These are phyloP conservation scores for Claviceps fusiformis DNA, from an alignment of 2,329 filamentous ascomycete species.

Conservation along the genomic window DNA sequence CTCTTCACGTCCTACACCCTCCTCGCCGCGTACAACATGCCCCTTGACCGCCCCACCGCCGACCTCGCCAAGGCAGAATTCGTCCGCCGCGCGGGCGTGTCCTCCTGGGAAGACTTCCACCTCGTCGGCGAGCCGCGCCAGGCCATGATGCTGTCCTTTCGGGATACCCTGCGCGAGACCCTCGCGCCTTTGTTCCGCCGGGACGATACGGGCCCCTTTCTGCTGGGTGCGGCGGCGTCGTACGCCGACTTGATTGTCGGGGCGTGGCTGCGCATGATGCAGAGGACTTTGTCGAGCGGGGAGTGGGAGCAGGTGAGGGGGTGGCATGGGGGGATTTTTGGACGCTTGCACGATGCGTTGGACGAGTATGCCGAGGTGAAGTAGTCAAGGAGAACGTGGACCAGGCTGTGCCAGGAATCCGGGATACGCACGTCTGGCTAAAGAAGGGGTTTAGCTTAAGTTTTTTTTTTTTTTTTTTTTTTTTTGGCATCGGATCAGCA, in stretches of 20 bases:
- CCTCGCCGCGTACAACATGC: conserved; percentile 28
- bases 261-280: conserved; percentile 38
- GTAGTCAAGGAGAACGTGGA: neutral
- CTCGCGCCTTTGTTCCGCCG: conserved; percentile 26
- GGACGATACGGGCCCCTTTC: conserved; percentile 30
- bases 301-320: conserved; percentile 33
- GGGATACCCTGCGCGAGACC: conserved; percentile 21
- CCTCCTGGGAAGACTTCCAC: conserved; percentile 30
- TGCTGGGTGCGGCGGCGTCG: conserved; percentile 28
- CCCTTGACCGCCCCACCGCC: conserved; percentile 35
- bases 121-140: conserved; percentile 25
- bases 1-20: conserved; percentile 33
- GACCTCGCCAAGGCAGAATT: conserved; percentile 33
- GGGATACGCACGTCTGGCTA: no score
- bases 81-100: conserved; percentile 28
- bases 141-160: conserved; percentile 25
- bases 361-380: conserved; percentile 18
- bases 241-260: conserved; percentile 47
- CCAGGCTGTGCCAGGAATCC: no score
- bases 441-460: no score
- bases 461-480: no score
- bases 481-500: no score
- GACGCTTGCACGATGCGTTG: conserved; percentile 32
- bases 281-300: conserved; percentile 21
- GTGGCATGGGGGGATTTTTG: conserved; percentile 40